Evolutionary conservation across 108 stramenopile genomes (phyloP).

Genomic region (Cyclotella sp.): DNA sequence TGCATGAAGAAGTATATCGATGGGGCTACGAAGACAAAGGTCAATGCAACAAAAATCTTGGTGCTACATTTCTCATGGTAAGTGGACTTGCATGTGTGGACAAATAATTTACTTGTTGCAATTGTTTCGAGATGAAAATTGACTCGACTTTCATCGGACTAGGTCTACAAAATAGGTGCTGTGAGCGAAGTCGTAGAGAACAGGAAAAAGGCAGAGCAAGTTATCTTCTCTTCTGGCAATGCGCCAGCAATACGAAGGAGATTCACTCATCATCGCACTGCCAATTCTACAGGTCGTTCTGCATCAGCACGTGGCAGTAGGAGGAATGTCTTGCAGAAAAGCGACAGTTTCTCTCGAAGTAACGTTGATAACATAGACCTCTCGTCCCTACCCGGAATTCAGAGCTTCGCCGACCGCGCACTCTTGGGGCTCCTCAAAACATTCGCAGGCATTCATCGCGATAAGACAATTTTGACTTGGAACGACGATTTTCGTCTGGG

Average conservation of each 20-base stretch:
- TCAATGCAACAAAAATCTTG: constrained; percentile 98
- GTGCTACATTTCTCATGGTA: constrained; percentile 94
- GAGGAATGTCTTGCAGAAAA: background rate
- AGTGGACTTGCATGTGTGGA: constrained; percentile 49
- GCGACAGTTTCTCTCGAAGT: constrained; percentile 28
- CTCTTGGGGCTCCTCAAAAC: constrained; percentile 81
- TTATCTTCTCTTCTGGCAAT: constrained; percentile 60
- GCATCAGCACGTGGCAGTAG: background rate
- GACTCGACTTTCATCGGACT: background rate
- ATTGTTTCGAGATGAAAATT: too few relatives aligned
- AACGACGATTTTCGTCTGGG: constrained; percentile 79
- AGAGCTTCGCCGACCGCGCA: constrained; percentile 81
- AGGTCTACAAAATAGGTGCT: constrained; percentile 67
- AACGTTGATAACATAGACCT: constrained; percentile 62
- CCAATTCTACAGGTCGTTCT: constrained; percentile 1
- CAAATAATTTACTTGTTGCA: too few relatives aligned
- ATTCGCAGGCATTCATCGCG: constrained; percentile 81
- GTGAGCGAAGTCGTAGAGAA: constrained; percentile 80
- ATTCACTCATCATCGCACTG: background rate
- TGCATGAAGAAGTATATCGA: constrained; percentile 91
- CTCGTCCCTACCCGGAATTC: constrained; percentile 79
- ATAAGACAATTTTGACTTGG: constrained; percentile 69
- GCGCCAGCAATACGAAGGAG: constrained; percentile 40
- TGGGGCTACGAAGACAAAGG: constrained; percentile 91
- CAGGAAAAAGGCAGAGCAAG: constrained; percentile 75